Conservation (phyloP, 768 basidiomycete species). For the Xerocomellus amylosporus region DNA sequence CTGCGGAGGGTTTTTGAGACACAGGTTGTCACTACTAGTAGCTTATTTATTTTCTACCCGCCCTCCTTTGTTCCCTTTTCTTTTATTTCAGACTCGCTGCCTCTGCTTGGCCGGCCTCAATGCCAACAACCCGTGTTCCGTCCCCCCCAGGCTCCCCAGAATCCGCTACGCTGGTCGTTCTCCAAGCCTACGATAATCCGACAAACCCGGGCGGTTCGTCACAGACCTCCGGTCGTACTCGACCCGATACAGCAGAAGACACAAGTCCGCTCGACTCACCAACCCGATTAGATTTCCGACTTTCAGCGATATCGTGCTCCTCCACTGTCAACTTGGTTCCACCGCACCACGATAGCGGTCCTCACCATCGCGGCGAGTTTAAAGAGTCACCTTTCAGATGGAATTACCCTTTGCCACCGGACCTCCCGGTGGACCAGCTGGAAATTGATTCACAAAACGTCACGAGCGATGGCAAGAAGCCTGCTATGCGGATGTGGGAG, state of each 20-base stretch:
- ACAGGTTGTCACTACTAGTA: not conserved
- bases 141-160: constrained; percentile 19
- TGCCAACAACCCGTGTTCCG: constrained; percentile 7
- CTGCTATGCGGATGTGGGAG: constrained; percentile 31
- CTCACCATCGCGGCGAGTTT: constrained; percentile 18
- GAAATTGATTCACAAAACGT: not conserved
- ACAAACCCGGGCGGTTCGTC: not conserved
- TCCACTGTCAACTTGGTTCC: constrained; percentile 26
- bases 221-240: not conserved
- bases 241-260: constrained; percentile 1
- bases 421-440: constrained; percentile 14
- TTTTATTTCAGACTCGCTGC: constrained; percentile 6
- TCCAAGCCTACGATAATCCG: constrained; percentile 23
- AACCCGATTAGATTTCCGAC: constrained; percentile 21
- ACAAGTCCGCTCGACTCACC: constrained; percentile 11
- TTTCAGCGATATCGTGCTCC: constrained; percentile 24
- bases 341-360: constrained; percentile 7
- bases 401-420: constrained; percentile 26
- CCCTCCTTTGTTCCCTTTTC: constrained; percentile 4
- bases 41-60: constrained; percentile 17
- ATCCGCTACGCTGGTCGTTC: constrained; percentile 30
- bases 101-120: constrained; percentile 3
- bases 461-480: constrained; percentile 1
- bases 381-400: constrained; percentile 32
- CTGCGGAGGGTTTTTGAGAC: not conserved